phyloP scores from a whole-genome alignment of 2,329 filamentous ascomycete species.

The Penicillium sp. region DNA sequence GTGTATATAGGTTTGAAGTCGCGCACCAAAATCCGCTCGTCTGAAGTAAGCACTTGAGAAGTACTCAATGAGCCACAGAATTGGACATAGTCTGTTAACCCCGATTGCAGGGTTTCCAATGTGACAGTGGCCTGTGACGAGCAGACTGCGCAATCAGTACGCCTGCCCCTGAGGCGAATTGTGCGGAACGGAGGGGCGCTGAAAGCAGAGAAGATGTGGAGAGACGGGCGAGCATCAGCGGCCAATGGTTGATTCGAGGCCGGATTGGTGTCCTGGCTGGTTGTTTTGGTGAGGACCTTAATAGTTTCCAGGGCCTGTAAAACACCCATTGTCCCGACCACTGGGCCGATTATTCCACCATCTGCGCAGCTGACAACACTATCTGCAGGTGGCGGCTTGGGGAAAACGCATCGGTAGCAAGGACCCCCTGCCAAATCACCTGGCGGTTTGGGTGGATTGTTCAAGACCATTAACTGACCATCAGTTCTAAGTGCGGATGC shows the following conservation, averaged over 20 bases:
- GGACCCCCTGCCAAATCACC: constrained; percentile 64
- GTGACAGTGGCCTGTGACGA: constrained; percentile 61
- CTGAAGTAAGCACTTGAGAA: constrained; percentile 53
- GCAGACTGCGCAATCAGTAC: constrained; percentile 73
- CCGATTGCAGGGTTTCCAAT: constrained; percentile 56
- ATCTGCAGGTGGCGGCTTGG: constrained; percentile 76
- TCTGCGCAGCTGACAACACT: constrained; percentile 85
- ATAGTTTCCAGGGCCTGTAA: constrained; percentile 86
- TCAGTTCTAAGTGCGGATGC: constrained; percentile 86
- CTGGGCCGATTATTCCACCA: constrained; percentile 85
- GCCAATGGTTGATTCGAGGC: background rate
- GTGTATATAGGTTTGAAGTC: constrained; percentile 49
- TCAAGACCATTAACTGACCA: constrained; percentile 84
- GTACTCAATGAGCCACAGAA: constrained; percentile 70
- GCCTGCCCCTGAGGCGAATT: constrained; percentile 67
- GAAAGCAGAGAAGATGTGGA: constrained; percentile 44
- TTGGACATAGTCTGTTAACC: constrained; percentile 74
- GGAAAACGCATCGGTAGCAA: constrained; percentile 93
- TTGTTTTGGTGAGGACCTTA: constrained; percentile 62
- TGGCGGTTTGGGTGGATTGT: constrained; percentile 65
- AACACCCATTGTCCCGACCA: constrained; percentile 90
- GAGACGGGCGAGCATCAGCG: constrained; percentile 18
- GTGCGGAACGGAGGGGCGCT: constrained; percentile 60
- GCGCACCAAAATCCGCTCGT: constrained; percentile 64
- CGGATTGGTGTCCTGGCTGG: constrained; percentile 17